A percentile compares a stretch with the other conserved stretches of the same genome.
phyloP scores from a whole-genome alignment of 441 rosid genomes.

The Flueggea neowawraea region DNA sequence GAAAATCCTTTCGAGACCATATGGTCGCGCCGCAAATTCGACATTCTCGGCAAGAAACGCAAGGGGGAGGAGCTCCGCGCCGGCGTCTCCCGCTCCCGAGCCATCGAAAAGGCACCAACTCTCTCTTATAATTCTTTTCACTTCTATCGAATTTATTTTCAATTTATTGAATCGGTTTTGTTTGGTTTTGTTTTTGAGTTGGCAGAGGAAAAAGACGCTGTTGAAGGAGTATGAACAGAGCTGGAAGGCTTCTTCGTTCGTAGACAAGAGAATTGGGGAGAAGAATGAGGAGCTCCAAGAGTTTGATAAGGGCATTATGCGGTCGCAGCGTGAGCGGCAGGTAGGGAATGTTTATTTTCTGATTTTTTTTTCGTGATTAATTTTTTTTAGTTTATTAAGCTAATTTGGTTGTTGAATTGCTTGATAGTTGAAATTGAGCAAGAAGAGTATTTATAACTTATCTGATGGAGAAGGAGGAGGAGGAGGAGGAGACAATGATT shows the following conservation, averaged over 20 bases:
- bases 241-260: constrained; percentile 57
- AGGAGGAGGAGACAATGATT: constrained; percentile 79
- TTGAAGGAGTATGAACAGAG: constrained; percentile 82
- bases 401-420: not conserved
- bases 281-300: constrained; percentile 61
- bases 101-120: constrained; percentile 51
- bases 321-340: constrained; percentile 89
- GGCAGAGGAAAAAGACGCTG: constrained; percentile 74
- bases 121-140: not conserved
- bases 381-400: not conserved
- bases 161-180: not conserved
- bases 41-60: constrained; percentile 80
- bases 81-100: constrained; percentile 63
- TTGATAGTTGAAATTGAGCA: constrained; percentile 48
- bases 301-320: constrained; percentile 74
- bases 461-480: constrained; percentile 95
- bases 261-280: constrained; percentile 89
- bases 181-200: not conserved
- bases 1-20: constrained; percentile 78
- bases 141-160: not conserved
- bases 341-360: constrained; percentile 20
- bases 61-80: constrained; percentile 80
- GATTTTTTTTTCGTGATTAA: not conserved
- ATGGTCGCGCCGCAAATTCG: constrained; percentile 87
- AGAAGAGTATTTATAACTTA: constrained; percentile 72